Conservation (phyloP, 108 stramenopile genomes). For the Nitzschia sp. region DNA sequence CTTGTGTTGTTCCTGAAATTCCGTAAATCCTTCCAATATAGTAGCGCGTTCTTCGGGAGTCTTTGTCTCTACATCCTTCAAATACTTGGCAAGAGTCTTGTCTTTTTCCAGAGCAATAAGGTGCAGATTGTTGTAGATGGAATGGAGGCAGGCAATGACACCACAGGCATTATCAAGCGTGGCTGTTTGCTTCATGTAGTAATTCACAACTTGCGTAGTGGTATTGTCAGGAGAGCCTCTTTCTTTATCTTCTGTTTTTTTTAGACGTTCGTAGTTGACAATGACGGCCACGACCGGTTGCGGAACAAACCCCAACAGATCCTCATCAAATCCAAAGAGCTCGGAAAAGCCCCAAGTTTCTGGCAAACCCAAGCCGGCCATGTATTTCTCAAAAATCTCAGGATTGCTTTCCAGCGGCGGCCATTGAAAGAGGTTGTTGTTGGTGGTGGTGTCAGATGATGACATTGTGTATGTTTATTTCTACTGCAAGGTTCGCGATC, state of each 20-base stretch:
- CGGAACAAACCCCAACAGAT: conserved; percentile 54
- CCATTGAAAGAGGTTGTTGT: conserved; percentile 57
- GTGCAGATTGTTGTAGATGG: conserved; percentile 43
- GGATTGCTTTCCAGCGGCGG: conserved; percentile 67
- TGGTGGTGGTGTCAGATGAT: too few species aligned
- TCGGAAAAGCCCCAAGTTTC: conserved; percentile 45
- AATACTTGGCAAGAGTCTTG: conserved; percentile 38
- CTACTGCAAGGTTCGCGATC: too few species aligned
- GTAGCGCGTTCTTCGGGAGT: conserved; percentile 41
- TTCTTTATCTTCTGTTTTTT: conserved; percentile 35
- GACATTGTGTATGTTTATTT: too few species aligned
- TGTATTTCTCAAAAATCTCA: conserved; percentile 51
- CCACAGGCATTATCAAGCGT: conserved; percentile 63
- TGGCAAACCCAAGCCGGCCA: conserved; percentile 48
- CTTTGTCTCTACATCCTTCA: conserved; percentile 2
- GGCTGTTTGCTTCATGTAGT: conserved; percentile 56
- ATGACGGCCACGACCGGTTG: conserved; percentile 53
- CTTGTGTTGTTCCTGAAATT: conserved; percentile 47
- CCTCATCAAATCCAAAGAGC: conserved; percentile 61
- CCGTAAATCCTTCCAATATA: conserved; percentile 36
- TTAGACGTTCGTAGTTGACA: conserved; percentile 52
- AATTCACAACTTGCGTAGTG: conserved; percentile 25
- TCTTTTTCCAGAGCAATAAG: not conserved
- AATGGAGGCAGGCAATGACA: conserved; percentile 61
- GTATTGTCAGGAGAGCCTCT: conserved; percentile 32